phyloP scores from a whole-genome alignment of 192 early-diverging fungal genomes.

The Coemansia sp. region DNA sequence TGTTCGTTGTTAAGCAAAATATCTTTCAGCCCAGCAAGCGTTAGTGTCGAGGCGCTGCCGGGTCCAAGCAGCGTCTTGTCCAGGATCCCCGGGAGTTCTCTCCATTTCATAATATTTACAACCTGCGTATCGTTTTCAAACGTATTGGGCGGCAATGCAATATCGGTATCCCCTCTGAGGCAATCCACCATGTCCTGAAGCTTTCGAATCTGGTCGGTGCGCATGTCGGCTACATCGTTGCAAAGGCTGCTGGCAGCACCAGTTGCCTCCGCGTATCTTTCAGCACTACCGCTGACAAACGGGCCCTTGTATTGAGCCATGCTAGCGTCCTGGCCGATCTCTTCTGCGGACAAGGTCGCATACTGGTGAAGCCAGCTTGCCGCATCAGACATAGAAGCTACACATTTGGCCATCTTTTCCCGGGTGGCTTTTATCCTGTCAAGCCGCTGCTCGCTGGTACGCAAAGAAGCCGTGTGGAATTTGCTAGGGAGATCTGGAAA shows the following conservation, averaged over 20 bases:
- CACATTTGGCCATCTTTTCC: slow-evolving; percentile 5
- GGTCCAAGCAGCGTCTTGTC: slow-evolving; percentile 17
- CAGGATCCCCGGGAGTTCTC: slow-evolving; percentile 32
- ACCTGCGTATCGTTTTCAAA: slow-evolving; percentile 42
- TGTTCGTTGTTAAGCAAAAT: slow-evolving; percentile 11
- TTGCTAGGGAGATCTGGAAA: slow-evolving; percentile 32
- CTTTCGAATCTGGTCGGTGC: slow-evolving; percentile 19
- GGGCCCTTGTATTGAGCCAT: background rate
- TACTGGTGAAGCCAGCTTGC: slow-evolving; percentile 12
- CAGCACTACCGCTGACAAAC: slow-evolving; percentile 13
- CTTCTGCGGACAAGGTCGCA: background rate
- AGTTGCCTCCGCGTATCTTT: slow-evolving; percentile 21
- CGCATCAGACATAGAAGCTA: slow-evolving; percentile 17
- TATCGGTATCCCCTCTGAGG: slow-evolving; percentile 12
- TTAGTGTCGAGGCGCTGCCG: slow-evolving; percentile 12
- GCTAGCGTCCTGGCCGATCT: background rate
- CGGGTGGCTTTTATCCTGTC: background rate
- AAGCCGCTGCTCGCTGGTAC: slow-evolving; percentile 6
- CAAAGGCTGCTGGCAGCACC: slow-evolving; percentile 13
- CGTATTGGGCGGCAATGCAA: slow-evolving; percentile 1
- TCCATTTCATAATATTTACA: slow-evolving; percentile 27
- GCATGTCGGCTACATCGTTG: slow-evolving; percentile 11
- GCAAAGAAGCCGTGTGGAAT: slow-evolving; percentile 14
- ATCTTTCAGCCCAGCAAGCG: slow-evolving; percentile 30
- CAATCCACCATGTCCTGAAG: slow-evolving; percentile 11